These are phyloP conservation scores for Mycosarcoma mackinlayi DNA, from an alignment of 1,284 basidiomycete species.

Conservation along the genomic window DNA sequence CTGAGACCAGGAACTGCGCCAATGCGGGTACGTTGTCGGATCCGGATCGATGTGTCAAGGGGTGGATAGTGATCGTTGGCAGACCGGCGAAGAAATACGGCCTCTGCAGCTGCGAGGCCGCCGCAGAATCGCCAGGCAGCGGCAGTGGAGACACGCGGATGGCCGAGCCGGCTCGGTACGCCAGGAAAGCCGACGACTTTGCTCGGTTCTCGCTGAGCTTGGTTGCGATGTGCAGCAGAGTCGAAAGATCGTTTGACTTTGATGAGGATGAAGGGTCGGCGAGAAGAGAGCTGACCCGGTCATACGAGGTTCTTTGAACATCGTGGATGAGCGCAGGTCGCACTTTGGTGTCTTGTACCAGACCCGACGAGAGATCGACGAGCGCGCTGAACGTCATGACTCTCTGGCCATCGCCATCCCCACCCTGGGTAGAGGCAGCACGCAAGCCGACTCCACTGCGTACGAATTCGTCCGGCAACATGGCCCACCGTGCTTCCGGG, in stretches of 20 bases:
- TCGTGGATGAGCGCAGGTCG: conserved; percentile 80
- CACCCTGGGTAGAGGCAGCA: conserved; percentile 67
- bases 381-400: conserved; percentile 86
- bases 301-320: conserved; percentile 77
- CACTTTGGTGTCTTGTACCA: conserved; percentile 79
- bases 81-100: conserved; percentile 55
- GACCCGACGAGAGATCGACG: conserved; percentile 74
- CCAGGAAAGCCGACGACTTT: conserved; percentile 4
- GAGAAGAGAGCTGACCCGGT: conserved; percentile 71
- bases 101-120: not conserved
- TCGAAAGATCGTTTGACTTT: conserved; percentile 46
- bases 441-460: conserved; percentile 48
- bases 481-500: conserved; percentile 51
- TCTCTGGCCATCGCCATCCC: conserved; percentile 65
- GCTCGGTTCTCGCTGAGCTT: conserved; percentile 31
- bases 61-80: conserved; percentile 33
- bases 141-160: conserved; percentile 33
- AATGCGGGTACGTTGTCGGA: not conserved
- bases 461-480: conserved; percentile 73
- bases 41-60: not conserved
- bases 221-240: conserved; percentile 68
- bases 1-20: conserved; percentile 74
- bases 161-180: not conserved
- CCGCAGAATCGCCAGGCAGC: conserved; percentile 13
- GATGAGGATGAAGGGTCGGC: not conserved